These are phyloP conservation scores for Aspergillus floridensis DNA, from an alignment of 2,329 filamentous ascomycete species.

Conservation along the genomic window DNA sequence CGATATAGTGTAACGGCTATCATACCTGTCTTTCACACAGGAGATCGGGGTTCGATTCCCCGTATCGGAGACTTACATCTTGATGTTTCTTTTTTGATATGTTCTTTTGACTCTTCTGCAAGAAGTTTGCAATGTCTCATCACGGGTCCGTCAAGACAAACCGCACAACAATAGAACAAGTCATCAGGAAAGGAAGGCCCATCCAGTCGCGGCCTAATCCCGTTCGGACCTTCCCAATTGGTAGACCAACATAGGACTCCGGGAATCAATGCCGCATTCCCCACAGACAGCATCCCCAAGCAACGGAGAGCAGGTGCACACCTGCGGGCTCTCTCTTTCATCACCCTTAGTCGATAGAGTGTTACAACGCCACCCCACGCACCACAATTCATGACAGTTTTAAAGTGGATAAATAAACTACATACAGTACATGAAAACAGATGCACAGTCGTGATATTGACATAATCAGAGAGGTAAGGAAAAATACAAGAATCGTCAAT, in stretches of 20 bases:
- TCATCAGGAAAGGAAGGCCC: no score
- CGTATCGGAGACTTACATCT: conserved; percentile 32
- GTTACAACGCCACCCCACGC: no score
- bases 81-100: no score
- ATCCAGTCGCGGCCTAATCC: no score
- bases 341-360: no score
- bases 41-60: conserved; percentile 23
- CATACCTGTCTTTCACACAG: conserved; percentile 15
- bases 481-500: conserved; percentile 14
- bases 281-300: no score
- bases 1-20: conserved; percentile 13
- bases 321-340: no score
- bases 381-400: background rate
- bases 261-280: no score
- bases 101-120: background rate
- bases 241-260: background rate
- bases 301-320: no score
- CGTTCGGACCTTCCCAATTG: background rate
- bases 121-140: no score
- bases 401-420: conserved; percentile 1
- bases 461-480: conserved; percentile 14
- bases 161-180: no score
- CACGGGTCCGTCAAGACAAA: no score
- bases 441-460: conserved; percentile 24
- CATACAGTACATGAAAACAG: conserved; percentile 20